Evolutionary conservation across 176 grass and related monocot genomes (phyloP).

Genomic region (Eragrostis nindensis): DNA sequence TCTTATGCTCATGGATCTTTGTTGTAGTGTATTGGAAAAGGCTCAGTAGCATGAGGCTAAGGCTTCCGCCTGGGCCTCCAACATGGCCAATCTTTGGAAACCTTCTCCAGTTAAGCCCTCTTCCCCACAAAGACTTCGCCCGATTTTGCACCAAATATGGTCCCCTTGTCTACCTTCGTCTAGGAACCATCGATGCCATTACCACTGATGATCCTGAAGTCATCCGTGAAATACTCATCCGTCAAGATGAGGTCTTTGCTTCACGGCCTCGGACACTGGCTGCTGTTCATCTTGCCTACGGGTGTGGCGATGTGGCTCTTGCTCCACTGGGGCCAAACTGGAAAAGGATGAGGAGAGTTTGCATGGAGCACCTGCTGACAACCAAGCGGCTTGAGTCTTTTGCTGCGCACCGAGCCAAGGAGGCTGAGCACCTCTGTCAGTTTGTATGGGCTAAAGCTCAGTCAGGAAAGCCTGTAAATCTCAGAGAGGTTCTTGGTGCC

Average conservation of each 20-base stretch:
- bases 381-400: slow-evolving; percentile 79
- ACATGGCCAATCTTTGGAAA: slow-evolving; percentile 83
- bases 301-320: slow-evolving; percentile 70
- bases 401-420: slow-evolving; percentile 57
- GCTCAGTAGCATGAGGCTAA: slow-evolving; percentile 42
- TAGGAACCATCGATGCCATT: slow-evolving; percentile 81
- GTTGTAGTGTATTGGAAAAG: slow-evolving; percentile 48
- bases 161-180: slow-evolving; percentile 86
- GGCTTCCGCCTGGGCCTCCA: slow-evolving; percentile 80
- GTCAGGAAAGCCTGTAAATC: slow-evolving; percentile 57
- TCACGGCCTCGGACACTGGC: slow-evolving; percentile 80
- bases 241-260: slow-evolving; percentile 86
- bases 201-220: slow-evolving; percentile 87
- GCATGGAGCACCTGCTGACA: slow-evolving; percentile 90
- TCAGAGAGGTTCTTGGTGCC: slow-evolving; percentile 73
- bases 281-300: slow-evolving; percentile 80
- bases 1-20: slow-evolving; percentile 58
- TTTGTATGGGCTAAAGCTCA: slow-evolving; percentile 64
- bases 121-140: slow-evolving; percentile 91
- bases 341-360: slow-evolving; percentile 89
- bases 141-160: slow-evolving; percentile 72
- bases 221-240: slow-evolving; percentile 88
- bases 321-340: slow-evolving; percentile 79
- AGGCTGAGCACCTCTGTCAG: slow-evolving; percentile 68
- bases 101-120: slow-evolving; percentile 72